Evolutionary conservation across 2,329 filamentous ascomycete genomes (phyloP).

Genomic region (Ceratocystis ficicola): DNA sequence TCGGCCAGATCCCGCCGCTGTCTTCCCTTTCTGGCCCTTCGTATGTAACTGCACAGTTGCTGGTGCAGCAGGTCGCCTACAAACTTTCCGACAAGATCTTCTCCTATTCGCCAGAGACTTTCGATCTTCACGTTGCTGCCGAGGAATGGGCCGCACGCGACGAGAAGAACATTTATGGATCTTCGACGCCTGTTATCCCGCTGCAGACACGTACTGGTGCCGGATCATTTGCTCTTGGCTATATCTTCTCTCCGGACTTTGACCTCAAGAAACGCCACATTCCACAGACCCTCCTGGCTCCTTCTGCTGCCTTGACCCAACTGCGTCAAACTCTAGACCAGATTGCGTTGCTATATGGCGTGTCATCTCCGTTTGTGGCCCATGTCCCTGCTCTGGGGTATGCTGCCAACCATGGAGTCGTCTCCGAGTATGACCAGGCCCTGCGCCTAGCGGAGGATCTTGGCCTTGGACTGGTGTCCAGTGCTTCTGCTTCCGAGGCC

Average conservation of each 20-base stretch:
- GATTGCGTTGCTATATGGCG: slow-evolving; percentile 77
- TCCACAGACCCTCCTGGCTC: slow-evolving; percentile 80
- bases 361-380: slow-evolving; percentile 84
- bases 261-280: slow-evolving; percentile 82
- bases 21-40: slow-evolving; percentile 67
- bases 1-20: slow-evolving; percentile 43
- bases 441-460: slow-evolving; percentile 78
- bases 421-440: slow-evolving; percentile 75
- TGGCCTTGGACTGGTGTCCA: slow-evolving; percentile 73
- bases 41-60: slow-evolving; percentile 82
- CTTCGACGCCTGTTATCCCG: slow-evolving; percentile 61
- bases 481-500: slow-evolving; percentile 74
- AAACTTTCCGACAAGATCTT: slow-evolving; percentile 94
- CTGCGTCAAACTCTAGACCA: slow-evolving; percentile 81
- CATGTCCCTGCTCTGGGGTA: slow-evolving; percentile 91
- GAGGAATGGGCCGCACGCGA: slow-evolving; percentile 60
- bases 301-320: slow-evolving; percentile 67
- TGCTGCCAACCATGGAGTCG: slow-evolving; percentile 52
- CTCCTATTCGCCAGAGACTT: slow-evolving; percentile 87
- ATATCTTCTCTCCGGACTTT: slow-evolving; percentile 96
- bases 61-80: slow-evolving; percentile 94
- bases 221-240: slow-evolving; percentile 81
- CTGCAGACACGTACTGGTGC: slow-evolving; percentile 84
- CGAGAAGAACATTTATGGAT: slow-evolving; percentile 71
- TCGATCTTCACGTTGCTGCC: slow-evolving; percentile 75